Percentiles rank a stretch among this genome's conserved stretches.
Conservation (phyloP, 2,329 filamentous ascomycete genomes). For the Coniella vitis region DNA sequence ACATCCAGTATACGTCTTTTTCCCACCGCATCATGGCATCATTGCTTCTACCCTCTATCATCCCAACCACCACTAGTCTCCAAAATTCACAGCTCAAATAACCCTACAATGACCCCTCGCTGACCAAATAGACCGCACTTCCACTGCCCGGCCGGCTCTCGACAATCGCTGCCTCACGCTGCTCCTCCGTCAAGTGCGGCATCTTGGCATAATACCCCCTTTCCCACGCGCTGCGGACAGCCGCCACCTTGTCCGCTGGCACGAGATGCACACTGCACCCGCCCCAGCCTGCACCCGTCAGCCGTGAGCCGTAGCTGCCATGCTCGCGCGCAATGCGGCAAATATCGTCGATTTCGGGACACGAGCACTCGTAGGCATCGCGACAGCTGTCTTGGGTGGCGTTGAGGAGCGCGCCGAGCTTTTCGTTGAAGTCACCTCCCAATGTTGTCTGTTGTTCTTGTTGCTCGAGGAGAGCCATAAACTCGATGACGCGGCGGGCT, state of each 20-base stretch:
- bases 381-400: slow-evolving; percentile 83
- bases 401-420: slow-evolving; percentile 79
- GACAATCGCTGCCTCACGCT: slow-evolving; percentile 72
- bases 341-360: slow-evolving; percentile 83
- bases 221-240: slow-evolving; percentile 70
- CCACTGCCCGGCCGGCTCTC: slow-evolving; percentile 82
- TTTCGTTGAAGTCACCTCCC: slow-evolving; percentile 46
- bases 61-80: too few species aligned
- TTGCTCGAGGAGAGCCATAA: slow-evolving; percentile 69
- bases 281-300: slow-evolving; percentile 95
- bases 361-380: slow-evolving; percentile 85
- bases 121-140: slow-evolving; percentile 45
- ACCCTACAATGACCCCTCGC: slow-evolving; percentile 19
- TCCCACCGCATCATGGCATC: too few species aligned
- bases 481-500: slow-evolving; percentile 76
- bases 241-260: slow-evolving; percentile 71
- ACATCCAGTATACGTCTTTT: too few species aligned
- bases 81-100: too few species aligned
- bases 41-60: too few species aligned
- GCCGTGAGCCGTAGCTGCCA: slow-evolving; percentile 74
- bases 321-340: slow-evolving; percentile 71
- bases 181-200: slow-evolving; percentile 54
- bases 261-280: slow-evolving; percentile 94
- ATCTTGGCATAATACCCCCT: slow-evolving; percentile 75
- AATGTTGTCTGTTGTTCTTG: slow-evolving; percentile 46